Percentiles rank a stretch among this genome's conserved stretches.
Evolutionary conservation across 1,284 basidiomycete species (phyloP).

Genomic region (Ustilago sp.): DNA sequence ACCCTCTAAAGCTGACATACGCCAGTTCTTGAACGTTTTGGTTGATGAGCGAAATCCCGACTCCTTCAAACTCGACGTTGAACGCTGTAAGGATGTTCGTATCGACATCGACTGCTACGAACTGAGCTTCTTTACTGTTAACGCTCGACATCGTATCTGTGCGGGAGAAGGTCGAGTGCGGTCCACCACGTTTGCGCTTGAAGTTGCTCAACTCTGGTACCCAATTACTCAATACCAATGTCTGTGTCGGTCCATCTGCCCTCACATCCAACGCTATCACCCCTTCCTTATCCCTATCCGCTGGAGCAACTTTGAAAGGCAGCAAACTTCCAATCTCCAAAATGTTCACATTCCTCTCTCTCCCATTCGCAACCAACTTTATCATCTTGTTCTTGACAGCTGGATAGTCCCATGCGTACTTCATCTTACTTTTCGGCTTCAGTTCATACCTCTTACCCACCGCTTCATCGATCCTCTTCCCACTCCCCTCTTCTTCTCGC

Average conservation of each 20-base stretch:
- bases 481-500: slow-evolving; percentile 38
- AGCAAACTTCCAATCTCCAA: slow-evolving; percentile 95
- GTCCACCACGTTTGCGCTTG: slow-evolving; percentile 78
- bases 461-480: slow-evolving; percentile 41
- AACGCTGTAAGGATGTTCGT: slow-evolving; percentile 79
- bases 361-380: slow-evolving; percentile 76
- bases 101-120: slow-evolving; percentile 85
- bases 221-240: slow-evolving; percentile 89
- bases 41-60: slow-evolving; percentile 93
- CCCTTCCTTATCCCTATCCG: slow-evolving; percentile 70
- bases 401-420: slow-evolving; percentile 96
- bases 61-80: slow-evolving; percentile 84
- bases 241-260: slow-evolving; percentile 87
- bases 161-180: slow-evolving; percentile 74
- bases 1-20: slow-evolving; percentile 82
- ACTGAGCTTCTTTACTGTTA: slow-evolving; percentile 74
- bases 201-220: slow-evolving; percentile 87
- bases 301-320: slow-evolving; percentile 81
- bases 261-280: slow-evolving; percentile 91
- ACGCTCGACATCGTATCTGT: slow-evolving; percentile 79
- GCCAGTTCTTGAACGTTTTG: slow-evolving; percentile 88
- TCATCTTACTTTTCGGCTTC: slow-evolving; percentile 74
- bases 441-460: slow-evolving; percentile 73
- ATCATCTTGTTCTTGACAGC: slow-evolving; percentile 86
- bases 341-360: slow-evolving; percentile 84